These are phyloP conservation scores for Cadophora luteo-olivacea DNA, from an alignment of 2,329 filamentous ascomycete genomes.

Conservation along the genomic window DNA sequence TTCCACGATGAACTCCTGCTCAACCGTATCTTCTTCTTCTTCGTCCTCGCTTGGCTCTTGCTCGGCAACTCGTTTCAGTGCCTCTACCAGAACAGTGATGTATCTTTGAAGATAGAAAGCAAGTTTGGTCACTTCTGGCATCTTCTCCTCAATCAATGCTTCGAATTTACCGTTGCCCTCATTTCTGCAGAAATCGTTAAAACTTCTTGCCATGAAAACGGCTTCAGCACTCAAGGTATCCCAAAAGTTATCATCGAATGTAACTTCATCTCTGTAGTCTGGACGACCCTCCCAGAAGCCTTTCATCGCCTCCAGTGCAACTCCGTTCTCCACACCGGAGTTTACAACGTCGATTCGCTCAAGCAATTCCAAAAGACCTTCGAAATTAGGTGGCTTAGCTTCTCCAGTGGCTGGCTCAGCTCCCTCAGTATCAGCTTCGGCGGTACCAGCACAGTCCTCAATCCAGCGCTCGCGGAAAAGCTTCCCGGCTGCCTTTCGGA, in stretches of 20 bases:
- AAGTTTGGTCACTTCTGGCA: constrained; percentile 92
- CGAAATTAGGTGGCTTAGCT: constrained; percentile 70
- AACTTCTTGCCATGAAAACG: constrained; percentile 87
- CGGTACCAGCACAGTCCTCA: constrained; percentile 82
- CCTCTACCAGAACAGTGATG: constrained; percentile 70
- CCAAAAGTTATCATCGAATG: constrained; percentile 79
- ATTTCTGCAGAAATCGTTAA: constrained; percentile 89
- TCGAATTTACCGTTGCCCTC: constrained; percentile 78
- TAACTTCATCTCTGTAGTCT: constrained; percentile 76
- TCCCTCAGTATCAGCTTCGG: constrained; percentile 59
- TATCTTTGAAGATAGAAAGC: constrained; percentile 87
- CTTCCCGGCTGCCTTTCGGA: constrained; percentile 87
- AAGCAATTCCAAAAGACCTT: constrained; percentile 87
- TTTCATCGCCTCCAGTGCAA: constrained; percentile 92
- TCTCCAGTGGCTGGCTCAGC: constrained; percentile 52
- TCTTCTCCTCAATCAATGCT: constrained; percentile 83
- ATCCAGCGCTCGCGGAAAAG: constrained; percentile 98
- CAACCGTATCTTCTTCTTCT: constrained; percentile 80
- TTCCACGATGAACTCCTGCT: constrained; percentile 94
- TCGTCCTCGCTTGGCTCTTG: constrained; percentile 65
- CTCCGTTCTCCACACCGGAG: constrained; percentile 86
- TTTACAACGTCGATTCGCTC: constrained; percentile 94
- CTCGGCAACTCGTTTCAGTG: constrained; percentile 61
- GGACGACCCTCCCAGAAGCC: constrained; percentile 95
- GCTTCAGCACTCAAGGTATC: constrained; percentile 83